Evolutionary conservation across 768 basidiomycete genomes (phyloP).

Genomic region (Podaxis pistillaris): DNA sequence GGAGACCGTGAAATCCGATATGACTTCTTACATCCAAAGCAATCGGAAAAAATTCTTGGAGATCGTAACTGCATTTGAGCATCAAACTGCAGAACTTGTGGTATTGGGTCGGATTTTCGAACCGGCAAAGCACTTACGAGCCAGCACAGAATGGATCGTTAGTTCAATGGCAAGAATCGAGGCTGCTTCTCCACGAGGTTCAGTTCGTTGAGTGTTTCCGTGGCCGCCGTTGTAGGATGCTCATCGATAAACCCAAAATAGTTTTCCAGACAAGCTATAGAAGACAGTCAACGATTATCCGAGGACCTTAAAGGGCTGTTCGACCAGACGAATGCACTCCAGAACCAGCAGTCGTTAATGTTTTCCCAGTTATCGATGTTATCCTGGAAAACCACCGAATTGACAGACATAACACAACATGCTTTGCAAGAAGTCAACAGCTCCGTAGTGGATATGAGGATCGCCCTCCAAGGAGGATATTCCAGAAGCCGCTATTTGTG

Average conservation of each 20-base stretch:
- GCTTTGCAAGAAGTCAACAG: constrained; percentile 7
- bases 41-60: not conserved
- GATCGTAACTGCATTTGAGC: not conserved
- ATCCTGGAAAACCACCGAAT: constrained; percentile 1
- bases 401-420: constrained; percentile 1
- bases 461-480: not conserved
- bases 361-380: constrained; percentile 8
- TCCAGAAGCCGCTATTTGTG: constrained; percentile 5
- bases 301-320: not conserved
- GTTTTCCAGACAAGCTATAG: not conserved
- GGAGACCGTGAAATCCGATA: constrained; percentile 6
- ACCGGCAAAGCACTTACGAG: not conserved
- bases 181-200: not conserved
- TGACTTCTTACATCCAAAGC: not conserved
- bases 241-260: not conserved
- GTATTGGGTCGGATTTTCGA: not conserved
- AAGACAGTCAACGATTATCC: not conserved
- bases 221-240: not conserved
- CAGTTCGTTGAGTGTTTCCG: constrained; percentile 6
- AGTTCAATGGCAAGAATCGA: constrained; percentile 7
- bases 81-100: not conserved
- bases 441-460: not conserved
- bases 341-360: constrained; percentile 8
- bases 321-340: constrained; percentile 6
- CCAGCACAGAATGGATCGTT: not conserved